Percentiles rank a stretch among this genome's conserved stretches.
Conservation (phyloP, 2,329 filamentous ascomycete species). For the Cladophialophora psammophila region DNA sequence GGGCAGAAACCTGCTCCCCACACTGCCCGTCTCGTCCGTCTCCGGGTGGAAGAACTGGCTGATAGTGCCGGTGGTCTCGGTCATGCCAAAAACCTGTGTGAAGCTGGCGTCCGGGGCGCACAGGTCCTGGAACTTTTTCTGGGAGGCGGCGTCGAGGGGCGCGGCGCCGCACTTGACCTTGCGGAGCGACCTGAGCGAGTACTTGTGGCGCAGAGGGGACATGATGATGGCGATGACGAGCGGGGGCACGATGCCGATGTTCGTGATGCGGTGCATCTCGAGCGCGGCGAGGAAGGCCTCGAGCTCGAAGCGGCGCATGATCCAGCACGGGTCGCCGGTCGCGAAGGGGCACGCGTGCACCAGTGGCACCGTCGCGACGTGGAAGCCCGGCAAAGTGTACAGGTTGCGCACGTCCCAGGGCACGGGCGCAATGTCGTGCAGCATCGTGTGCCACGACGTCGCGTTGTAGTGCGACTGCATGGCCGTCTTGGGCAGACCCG, state of each 20-base stretch:
- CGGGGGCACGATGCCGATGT: constrained; percentile 49
- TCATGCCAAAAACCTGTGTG: constrained; percentile 62
- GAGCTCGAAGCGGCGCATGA: constrained; percentile 54
- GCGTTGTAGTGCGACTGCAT: constrained; percentile 60
- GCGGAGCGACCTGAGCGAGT: constrained; percentile 42
- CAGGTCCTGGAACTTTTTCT: constrained; percentile 51
- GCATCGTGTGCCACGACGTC: constrained; percentile 57
- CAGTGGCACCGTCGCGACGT: constrained; percentile 26
- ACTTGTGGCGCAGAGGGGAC: constrained; percentile 34
- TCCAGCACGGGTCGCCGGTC: constrained; percentile 55
- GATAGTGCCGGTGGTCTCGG: constrained; percentile 53
- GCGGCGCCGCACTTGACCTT: constrained; percentile 53
- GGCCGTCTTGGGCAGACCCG: constrained; percentile 66
- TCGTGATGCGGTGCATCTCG: constrained; percentile 29
- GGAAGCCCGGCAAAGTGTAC: constrained; percentile 23
- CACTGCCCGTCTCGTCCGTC: constrained; percentile 54
- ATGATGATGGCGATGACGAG: constrained; percentile 50
- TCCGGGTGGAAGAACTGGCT: constrained; percentile 45
- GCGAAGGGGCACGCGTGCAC: constrained; percentile 43
- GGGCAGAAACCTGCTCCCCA: constrained; percentile 53
- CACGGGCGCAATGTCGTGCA: constrained; percentile 2
- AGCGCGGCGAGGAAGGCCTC: constrained; percentile 28
- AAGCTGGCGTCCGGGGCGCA: constrained; percentile 54
- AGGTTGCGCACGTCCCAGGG: constrained; percentile 10
- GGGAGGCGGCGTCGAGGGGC: constrained; percentile 52